Evolutionary conservation across 2,329 filamentous ascomycete genomes (phyloP).

Genomic region (Penicillium olsonii): DNA sequence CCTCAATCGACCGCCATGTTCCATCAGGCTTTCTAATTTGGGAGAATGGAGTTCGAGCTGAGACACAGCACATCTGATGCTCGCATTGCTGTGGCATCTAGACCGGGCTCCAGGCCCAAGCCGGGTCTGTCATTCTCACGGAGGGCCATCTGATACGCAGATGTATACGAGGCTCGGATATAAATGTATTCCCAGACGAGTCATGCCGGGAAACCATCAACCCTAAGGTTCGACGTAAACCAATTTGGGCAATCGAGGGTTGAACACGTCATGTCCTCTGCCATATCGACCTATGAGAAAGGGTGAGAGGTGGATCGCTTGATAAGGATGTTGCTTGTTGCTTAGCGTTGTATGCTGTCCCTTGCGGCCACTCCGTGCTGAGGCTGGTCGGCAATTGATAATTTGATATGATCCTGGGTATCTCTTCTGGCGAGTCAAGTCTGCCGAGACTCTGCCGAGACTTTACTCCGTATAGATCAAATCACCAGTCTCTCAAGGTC

Average conservation of each 20-base stretch:
- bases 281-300: conserved; percentile 6
- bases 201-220: neutral
- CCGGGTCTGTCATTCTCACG: conserved; percentile 1
- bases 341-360: neutral
- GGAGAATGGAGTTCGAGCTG: neutral
- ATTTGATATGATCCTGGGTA: no score
- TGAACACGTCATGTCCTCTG: conserved; percentile 11
- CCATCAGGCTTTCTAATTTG: conserved; percentile 2
- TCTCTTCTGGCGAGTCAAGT: no score
- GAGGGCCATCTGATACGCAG: conserved; percentile 6
- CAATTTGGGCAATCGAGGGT: neutral
- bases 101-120: neutral
- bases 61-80: neutral
- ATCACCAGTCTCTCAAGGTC: no score
- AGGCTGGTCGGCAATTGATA: neutral
- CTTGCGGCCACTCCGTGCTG: conserved; percentile 2
- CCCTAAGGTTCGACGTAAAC: neutral
- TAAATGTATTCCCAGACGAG: neutral
- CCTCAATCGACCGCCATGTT: conserved; percentile 3
- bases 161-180: conserved; percentile 3
- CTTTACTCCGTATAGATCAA: neutral
- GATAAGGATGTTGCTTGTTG: conserved; percentile 1
- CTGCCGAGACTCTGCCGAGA: no score
- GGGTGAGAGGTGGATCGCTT: neutral
- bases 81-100: neutral